Conservation (phyloP, 768 basidiomycete genomes). For the Rhodotorula babjevae region DNA sequence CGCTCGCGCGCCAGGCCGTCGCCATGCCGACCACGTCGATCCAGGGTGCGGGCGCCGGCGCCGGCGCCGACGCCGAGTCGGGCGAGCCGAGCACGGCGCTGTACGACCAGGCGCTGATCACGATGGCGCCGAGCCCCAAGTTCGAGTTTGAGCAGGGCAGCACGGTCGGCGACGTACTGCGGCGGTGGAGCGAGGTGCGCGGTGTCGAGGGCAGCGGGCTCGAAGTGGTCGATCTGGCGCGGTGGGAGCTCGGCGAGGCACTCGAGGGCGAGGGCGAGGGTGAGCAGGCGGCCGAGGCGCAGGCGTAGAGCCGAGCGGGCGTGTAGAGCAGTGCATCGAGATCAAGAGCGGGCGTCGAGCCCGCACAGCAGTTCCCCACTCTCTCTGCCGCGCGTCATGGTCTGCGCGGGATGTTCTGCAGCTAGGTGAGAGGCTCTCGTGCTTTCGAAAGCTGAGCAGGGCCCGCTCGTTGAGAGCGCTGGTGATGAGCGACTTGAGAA, state of each 20-base stretch:
- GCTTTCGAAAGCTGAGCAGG: too few relatives aligned
- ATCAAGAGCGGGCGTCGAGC: background rate
- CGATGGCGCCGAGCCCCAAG: conserved; percentile 29
- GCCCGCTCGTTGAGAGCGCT: too few relatives aligned
- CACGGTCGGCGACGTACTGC: conserved; percentile 50
- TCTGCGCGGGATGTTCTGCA: too few relatives aligned
- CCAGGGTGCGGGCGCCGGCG: conserved; percentile 39
- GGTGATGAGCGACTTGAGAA: too few relatives aligned
- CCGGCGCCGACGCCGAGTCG: conserved; percentile 33
- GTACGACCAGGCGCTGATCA: conserved; percentile 67
- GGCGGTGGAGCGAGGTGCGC: conserved; percentile 57
- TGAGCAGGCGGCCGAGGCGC: background rate
- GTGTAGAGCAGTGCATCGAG: background rate
- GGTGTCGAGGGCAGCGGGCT: conserved; percentile 51
- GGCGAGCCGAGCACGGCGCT: conserved; percentile 55
- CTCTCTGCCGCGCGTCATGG: too few relatives aligned
- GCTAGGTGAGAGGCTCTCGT: too few relatives aligned
- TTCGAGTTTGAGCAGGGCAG: conserved; percentile 39
- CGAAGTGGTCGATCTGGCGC: conserved; percentile 44
- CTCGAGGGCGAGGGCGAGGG: conserved; percentile 42
- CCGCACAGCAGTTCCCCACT: too few relatives aligned
- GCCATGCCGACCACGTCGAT: conserved; percentile 64
- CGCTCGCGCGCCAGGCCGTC: conserved; percentile 75
- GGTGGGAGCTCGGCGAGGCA: conserved; percentile 50
- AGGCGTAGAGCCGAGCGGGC: background rate